These are phyloP conservation scores for Tephrocybe rancida DNA, from an alignment of 768 basidiomycete species.

Conservation along the genomic window DNA sequence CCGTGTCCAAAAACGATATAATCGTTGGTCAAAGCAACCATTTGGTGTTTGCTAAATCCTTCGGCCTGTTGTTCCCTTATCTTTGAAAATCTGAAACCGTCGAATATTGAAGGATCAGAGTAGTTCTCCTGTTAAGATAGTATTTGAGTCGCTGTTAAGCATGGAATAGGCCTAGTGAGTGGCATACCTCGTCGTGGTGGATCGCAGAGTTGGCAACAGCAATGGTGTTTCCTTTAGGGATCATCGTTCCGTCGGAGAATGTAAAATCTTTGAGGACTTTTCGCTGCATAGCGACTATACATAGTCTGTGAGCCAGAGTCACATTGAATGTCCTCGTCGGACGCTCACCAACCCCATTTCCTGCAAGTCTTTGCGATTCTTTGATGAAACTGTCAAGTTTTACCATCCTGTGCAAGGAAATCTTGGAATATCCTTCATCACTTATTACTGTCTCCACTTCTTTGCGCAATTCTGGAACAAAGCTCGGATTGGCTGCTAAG, in stretches of 20 bases:
- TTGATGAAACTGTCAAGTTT: slow-evolving; percentile 48
- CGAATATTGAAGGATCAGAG: slow-evolving; percentile 29
- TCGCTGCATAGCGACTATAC: slow-evolving; percentile 20
- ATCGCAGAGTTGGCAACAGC: slow-evolving; percentile 10
- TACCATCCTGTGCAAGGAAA: slow-evolving; percentile 38
- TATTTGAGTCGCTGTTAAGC: no score
- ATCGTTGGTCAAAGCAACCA: slow-evolving; percentile 8
- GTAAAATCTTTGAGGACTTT: slow-evolving; percentile 22
- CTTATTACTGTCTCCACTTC: slow-evolving; percentile 38
- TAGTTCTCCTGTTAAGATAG: slow-evolving; percentile 13
- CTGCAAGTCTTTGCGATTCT: slow-evolving; percentile 35
- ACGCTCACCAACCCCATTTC: slow-evolving; percentile 27
- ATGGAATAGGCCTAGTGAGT: no score
- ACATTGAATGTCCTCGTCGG: not conserved
- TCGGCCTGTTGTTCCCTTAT: slow-evolving; percentile 25
- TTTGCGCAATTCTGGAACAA: slow-evolving; percentile 36
- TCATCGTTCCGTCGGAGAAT: slow-evolving; percentile 26
- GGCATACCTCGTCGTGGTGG: slow-evolving; percentile 15
- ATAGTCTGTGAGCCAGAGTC: not conserved
- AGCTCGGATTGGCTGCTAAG: slow-evolving; percentile 35
- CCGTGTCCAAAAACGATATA: slow-evolving; percentile 12
- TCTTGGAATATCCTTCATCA: slow-evolving; percentile 39
- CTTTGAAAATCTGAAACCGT: slow-evolving; percentile 39
- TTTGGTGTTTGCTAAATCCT: slow-evolving; percentile 15
- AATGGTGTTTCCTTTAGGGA: slow-evolving; percentile 26